A percentile compares a stretch with the other conserved stretches of the same genome.
Evolutionary conservation across 768 basidiomycete genomes (phyloP).

Genomic region (Mycena haematopus): DNA sequence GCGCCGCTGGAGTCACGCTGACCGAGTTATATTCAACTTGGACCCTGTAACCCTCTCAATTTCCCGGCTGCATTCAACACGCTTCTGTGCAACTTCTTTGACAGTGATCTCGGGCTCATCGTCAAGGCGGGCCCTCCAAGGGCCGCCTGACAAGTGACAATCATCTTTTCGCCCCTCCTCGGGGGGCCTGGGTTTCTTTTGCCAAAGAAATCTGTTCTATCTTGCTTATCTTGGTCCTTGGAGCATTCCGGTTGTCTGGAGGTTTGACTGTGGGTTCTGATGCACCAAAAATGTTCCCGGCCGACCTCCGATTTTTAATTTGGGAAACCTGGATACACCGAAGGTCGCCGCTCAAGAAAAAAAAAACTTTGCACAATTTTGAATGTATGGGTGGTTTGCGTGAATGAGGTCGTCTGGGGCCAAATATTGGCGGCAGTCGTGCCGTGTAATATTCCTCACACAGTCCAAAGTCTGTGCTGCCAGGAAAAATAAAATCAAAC

Average conservation of each 20-base stretch:
- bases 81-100: background rate
- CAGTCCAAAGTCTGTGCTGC: too few species aligned
- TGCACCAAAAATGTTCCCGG: background rate
- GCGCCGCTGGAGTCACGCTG: background rate
- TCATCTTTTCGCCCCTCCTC: background rate
- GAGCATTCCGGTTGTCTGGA: background rate
- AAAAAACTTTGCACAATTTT: too few species aligned
- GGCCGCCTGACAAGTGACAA: slow-evolving; percentile 14
- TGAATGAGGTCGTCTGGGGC: too few species aligned
- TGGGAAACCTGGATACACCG: too few species aligned
- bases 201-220: background rate
- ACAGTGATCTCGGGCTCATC: background rate
- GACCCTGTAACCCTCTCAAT: background rate
- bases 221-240: background rate
- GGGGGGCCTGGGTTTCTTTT: background rate
- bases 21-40: too few species aligned
- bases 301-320: background rate
- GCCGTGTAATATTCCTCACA: too few species aligned
- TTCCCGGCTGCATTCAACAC: background rate
- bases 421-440: too few species aligned
- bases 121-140: too few species aligned
- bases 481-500: too few species aligned
- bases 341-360: too few species aligned
- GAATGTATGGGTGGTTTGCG: too few species aligned
- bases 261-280: background rate